A percentile compares a stretch with the other conserved stretches of the same genome.
Evolutionary conservation across 805 yeast species (phyloP).

Genomic region (Lipomyces sp.): DNA sequence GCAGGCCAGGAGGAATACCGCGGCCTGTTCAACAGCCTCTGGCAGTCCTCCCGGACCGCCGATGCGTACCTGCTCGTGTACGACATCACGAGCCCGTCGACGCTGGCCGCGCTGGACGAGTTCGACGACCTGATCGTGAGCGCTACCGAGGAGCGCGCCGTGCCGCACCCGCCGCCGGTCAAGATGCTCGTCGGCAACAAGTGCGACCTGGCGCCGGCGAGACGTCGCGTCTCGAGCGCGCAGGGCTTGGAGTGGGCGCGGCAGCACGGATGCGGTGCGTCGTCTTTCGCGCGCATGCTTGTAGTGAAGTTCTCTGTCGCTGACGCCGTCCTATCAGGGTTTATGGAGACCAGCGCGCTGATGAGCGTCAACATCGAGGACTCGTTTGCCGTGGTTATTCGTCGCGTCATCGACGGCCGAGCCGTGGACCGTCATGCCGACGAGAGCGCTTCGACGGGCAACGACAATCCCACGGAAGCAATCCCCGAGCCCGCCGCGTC

Average conservation of each 20-base stretch:
- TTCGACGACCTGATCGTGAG: constrained; percentile 49
- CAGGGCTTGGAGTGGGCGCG: constrained; percentile 59
- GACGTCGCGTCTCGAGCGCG: constrained; percentile 53
- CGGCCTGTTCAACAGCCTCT: constrained; percentile 43
- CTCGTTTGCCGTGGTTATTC: constrained; percentile 63
- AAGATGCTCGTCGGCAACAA: constrained; percentile 69
- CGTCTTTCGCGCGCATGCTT: neutral
- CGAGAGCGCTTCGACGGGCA: no score
- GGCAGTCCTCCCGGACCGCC: constrained; percentile 35
- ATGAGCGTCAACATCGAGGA: constrained; percentile 80
- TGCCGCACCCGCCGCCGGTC: constrained; percentile 53
- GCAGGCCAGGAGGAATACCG: constrained; percentile 79
- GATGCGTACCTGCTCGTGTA: constrained; percentile 39
- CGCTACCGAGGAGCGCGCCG: constrained; percentile 59
- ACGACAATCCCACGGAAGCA: no score
- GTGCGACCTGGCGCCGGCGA: constrained; percentile 51
- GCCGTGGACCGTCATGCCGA: constrained; percentile 5
- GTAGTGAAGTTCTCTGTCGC: neutral
- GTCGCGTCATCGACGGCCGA: constrained; percentile 34
- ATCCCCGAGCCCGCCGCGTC: no score
- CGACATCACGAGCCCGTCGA: constrained; percentile 36
- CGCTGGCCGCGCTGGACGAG: constrained; percentile 36
- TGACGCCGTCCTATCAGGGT: constrained; percentile 46
- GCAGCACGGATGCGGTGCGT: constrained; percentile 42
- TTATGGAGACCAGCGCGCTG: constrained; percentile 86